Percentiles rank a stretch among this genome's conserved stretches.
Conservation (phyloP, 2,329 filamentous ascomycete species). For the Triangularia verruculosa region DNA sequence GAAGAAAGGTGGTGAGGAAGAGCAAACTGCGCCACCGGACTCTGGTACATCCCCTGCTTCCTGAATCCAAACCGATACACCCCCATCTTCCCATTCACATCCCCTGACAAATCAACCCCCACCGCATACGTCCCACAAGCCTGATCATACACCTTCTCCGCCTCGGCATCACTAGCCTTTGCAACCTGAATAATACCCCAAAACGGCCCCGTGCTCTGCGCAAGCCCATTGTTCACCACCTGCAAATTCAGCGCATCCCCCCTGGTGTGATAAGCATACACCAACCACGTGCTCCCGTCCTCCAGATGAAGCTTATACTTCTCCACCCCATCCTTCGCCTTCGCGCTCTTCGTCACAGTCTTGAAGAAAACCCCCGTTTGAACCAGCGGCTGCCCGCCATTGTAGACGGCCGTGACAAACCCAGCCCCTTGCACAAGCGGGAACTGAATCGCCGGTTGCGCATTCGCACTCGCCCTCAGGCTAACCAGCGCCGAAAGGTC, state of each 20-base stretch:
- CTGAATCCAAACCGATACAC: slow-evolving; percentile 71
- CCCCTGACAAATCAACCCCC: slow-evolving; percentile 62
- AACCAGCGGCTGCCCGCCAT: slow-evolving; percentile 66
- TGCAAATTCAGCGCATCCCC: slow-evolving; percentile 64
- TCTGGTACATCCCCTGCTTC: slow-evolving; percentile 62
- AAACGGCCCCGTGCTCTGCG: slow-evolving; percentile 66
- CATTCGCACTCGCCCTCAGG: slow-evolving; percentile 53
- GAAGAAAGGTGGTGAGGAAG: slow-evolving; percentile 78
- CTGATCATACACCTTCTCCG: slow-evolving; percentile 68
- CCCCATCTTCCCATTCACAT: slow-evolving; percentile 56
- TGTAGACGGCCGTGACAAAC: slow-evolving; percentile 77
- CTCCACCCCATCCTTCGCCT: slow-evolving; percentile 60
- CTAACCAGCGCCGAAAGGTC: slow-evolving; percentile 65
- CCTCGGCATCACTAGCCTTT: slow-evolving; percentile 64
- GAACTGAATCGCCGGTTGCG: slow-evolving; percentile 64
- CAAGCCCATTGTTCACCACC: slow-evolving; percentile 61
- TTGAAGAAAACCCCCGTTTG: slow-evolving; percentile 73
- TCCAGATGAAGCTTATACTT: slow-evolving; percentile 75
- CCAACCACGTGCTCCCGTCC: slow-evolving; percentile 71
- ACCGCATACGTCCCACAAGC: slow-evolving; percentile 73
- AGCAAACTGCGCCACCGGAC: slow-evolving; percentile 76
- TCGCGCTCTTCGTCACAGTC: slow-evolving; percentile 56
- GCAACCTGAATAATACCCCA: slow-evolving; percentile 78
- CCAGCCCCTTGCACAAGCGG: slow-evolving; percentile 88
- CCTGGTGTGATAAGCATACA: slow-evolving; percentile 67